phyloP scores from a whole-genome alignment of 345 rosid genomes.

The Gynandropsis gynandra region DNA sequence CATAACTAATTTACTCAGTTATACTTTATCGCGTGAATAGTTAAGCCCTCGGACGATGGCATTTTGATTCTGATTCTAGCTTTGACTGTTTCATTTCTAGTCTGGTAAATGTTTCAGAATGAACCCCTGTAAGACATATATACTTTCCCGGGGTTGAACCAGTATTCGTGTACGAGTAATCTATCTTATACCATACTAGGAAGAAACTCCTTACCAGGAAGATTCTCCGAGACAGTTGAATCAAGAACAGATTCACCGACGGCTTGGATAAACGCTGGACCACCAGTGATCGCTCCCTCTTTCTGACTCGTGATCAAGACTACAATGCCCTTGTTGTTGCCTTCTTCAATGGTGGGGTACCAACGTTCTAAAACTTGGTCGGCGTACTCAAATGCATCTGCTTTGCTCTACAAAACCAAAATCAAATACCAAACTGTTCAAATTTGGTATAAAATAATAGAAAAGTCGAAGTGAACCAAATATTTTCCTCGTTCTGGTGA shows the following conservation, averaged over 20 bases:
- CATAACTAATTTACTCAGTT: too few relatives aligned
- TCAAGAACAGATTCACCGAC: constrained; percentile 83
- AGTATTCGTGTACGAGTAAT: too few relatives aligned
- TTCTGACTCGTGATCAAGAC: constrained; percentile 91
- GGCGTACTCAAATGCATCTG: constrained; percentile 98
- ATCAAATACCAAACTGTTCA: neutral
- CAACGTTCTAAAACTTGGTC: constrained; percentile 91
- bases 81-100: too few relatives aligned
- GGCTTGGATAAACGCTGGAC: constrained; percentile 82
- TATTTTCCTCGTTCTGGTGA: too few relatives aligned
- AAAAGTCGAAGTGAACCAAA: too few relatives aligned
- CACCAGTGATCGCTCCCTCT: constrained; percentile 97
- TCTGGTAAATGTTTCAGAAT: too few relatives aligned
- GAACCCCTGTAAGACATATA: too few relatives aligned
- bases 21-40: too few relatives aligned
- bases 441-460: too few relatives aligned
- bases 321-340: constrained; percentile 81
- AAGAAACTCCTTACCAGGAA: constrained; percentile 52
- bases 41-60: too few relatives aligned
- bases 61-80: too few relatives aligned
- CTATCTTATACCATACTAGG: neutral
- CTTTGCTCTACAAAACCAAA: constrained; percentile 69
- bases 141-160: too few relatives aligned
- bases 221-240: constrained; percentile 85
- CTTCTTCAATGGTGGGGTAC: constrained; percentile 89